Evolutionary conservation across 371 early-diverging fungal species (phyloP).

Genomic region (Smittium culicis): DNA sequence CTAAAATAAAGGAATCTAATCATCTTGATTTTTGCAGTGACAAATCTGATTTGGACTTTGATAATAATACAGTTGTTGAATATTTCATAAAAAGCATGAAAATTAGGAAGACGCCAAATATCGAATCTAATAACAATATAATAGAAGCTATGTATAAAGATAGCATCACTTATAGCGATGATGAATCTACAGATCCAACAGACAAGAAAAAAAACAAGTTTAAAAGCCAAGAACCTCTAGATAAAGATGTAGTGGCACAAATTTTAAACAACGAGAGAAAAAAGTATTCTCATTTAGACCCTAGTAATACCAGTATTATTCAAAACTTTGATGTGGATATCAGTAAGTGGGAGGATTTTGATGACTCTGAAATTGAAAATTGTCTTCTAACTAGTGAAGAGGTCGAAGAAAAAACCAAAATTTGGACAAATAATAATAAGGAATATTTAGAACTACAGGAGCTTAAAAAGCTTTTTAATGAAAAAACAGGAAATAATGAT

Average conservation of each 20-base stretch:
- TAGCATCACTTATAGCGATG: neutral
- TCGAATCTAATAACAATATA: neutral
- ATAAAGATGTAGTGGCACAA: neutral
- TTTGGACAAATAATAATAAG: conserved; percentile 77
- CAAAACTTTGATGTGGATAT: conserved; percentile 23
- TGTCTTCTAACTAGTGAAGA: conserved; percentile 60
- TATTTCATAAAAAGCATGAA: conserved; percentile 2
- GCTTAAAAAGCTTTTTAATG: conserved; percentile 25
- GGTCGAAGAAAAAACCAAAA: conserved; percentile 51
- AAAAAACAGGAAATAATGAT: conserved; percentile 10
- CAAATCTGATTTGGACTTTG: conserved; percentile 1
- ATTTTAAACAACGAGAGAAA: conserved; percentile 1
- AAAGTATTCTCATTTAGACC: neutral
- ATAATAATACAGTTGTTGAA: neutral
- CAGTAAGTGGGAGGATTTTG: conserved; percentile 45
- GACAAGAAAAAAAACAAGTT: neutral
- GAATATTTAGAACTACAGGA: conserved; percentile 70
- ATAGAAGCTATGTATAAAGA: conserved; percentile 3
- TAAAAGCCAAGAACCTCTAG: conserved; percentile 1
- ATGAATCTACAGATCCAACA: conserved; percentile 15
- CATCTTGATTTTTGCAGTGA: conserved; percentile 8
- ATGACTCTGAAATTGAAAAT: conserved; percentile 61
- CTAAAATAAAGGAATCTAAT: neutral
- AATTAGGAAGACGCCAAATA: neutral
- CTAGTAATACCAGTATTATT: conserved; percentile 27